Evolutionary conservation across 495 filamentous ascomycete species (phyloP).

Genomic region (Penicillium diatomitis): DNA sequence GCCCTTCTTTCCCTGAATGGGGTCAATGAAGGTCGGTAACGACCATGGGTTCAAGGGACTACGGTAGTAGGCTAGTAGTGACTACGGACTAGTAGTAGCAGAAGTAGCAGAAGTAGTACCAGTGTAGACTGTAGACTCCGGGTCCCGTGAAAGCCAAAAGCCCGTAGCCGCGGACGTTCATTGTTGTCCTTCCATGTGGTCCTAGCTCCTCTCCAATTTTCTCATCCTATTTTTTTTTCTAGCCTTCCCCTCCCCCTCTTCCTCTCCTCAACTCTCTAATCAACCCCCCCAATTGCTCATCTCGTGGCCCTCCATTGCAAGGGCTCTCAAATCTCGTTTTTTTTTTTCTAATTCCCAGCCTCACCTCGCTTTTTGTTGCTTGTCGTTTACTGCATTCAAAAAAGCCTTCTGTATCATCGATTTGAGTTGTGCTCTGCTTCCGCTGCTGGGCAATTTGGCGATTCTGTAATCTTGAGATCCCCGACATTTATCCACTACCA

Average conservation of each 20-base stretch:
- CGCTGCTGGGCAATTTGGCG: slow-evolving; percentile 21
- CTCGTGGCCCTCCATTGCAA: not conserved
- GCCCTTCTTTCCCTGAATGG: too few species aligned
- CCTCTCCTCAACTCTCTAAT: slow-evolving; percentile 2
- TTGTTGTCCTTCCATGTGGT: slow-evolving; percentile 1
- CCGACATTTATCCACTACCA: not conserved
- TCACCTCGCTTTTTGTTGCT: not conserved
- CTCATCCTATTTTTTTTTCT: not conserved
- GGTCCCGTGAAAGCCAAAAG: not conserved
- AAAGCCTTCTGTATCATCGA: too few species aligned
- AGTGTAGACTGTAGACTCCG: not conserved
- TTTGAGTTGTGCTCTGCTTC: slow-evolving; percentile 2
- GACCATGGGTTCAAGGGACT: too few species aligned
- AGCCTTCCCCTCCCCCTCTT: slow-evolving; percentile 1
- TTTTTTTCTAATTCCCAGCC: not conserved
- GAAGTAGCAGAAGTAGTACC: too few species aligned
- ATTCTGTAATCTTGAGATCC: slow-evolving; percentile 1
- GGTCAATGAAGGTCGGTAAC: too few species aligned
- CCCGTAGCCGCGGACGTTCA: not conserved
- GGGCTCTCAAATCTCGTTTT: not conserved
- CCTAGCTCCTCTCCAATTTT: not conserved
- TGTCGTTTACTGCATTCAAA: slow-evolving; percentile 3
- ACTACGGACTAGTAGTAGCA: too few species aligned
- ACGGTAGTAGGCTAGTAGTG: too few species aligned
- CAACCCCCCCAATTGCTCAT: not conserved